phyloP scores from a whole-genome alignment of 1,284 basidiomycete genomes.

The Boletus smithii region DNA sequence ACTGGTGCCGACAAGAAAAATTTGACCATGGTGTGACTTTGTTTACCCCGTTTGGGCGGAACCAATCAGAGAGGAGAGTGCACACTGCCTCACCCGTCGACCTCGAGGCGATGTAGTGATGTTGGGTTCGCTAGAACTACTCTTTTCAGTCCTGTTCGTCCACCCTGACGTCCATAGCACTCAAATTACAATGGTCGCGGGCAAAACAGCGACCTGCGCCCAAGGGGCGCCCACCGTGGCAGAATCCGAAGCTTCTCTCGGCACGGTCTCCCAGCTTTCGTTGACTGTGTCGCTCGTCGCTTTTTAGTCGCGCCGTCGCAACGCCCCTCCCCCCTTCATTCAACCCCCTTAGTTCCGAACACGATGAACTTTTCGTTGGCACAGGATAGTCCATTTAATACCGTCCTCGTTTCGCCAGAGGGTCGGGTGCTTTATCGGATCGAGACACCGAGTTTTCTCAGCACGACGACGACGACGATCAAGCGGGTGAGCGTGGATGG shows the following conservation, averaged over 20 bases:
- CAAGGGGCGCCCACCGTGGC: slow-evolving; percentile 32
- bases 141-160: background rate
- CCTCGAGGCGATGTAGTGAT: slow-evolving; percentile 18
- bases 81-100: slow-evolving; percentile 28
- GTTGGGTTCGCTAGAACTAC: slow-evolving; percentile 9
- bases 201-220: slow-evolving; percentile 5
- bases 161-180: slow-evolving; percentile 5
- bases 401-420: slow-evolving; percentile 30
- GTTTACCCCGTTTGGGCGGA: background rate
- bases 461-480: slow-evolving; percentile 20
- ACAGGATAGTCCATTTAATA: slow-evolving; percentile 34
- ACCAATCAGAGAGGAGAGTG: slow-evolving; percentile 26
- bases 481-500: slow-evolving; percentile 28
- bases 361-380: slow-evolving; percentile 34
- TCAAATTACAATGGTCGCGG: background rate
- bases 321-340: slow-evolving; percentile 1
- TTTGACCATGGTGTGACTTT: too few relatives aligned
- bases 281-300: slow-evolving; percentile 8
- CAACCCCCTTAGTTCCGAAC: background rate
- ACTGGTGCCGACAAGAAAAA: too few relatives aligned
- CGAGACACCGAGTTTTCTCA: slow-evolving; percentile 23
- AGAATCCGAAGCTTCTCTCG: slow-evolving; percentile 34
- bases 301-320: slow-evolving; percentile 13
- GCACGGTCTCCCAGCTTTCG: slow-evolving; percentile 23
- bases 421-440: slow-evolving; percentile 31